Evolutionary conservation across 2,329 filamentous ascomycete species (phyloP).

Genomic region (Stachybotrys echinatus): DNA sequence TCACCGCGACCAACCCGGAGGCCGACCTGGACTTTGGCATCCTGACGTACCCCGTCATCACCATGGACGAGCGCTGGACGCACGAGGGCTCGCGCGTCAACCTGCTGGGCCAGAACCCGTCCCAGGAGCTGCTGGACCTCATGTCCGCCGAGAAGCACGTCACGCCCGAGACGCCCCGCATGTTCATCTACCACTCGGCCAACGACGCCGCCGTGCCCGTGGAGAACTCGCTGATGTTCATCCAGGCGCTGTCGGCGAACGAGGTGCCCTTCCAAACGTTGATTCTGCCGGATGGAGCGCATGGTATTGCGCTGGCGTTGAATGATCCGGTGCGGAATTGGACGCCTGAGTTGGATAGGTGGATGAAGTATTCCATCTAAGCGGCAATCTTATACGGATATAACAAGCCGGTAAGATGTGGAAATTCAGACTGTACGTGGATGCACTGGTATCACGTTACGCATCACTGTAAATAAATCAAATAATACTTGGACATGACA

Average conservation of each 20-base stretch:
- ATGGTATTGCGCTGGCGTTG: conserved; percentile 19
- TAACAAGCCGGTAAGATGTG: too few species aligned
- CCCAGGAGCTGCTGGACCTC: conserved; percentile 7
- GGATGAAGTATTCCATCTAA: conserved; percentile 15
- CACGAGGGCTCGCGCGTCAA: conserved; percentile 13
- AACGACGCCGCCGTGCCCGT: conserved; percentile 19
- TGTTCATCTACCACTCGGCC: conserved; percentile 27
- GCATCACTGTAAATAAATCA: too few species aligned
- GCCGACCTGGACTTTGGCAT: conserved; percentile 14
- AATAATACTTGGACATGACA: too few species aligned
- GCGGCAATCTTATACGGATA: too few species aligned
- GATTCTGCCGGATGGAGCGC: conserved; percentile 20
- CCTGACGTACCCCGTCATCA: conserved; percentile 15
- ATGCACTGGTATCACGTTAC: too few species aligned
- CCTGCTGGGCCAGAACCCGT: conserved; percentile 11
- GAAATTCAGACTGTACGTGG: too few species aligned
- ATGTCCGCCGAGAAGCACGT: conserved; percentile 20
- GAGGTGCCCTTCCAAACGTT: conserved; percentile 15
- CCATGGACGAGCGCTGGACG: conserved; percentile 10
- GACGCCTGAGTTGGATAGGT: conserved; percentile 20
- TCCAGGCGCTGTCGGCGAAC: conserved; percentile 15
- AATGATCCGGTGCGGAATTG: conserved; percentile 15
- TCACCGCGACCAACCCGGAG: conserved; percentile 12
- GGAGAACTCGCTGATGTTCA: conserved; percentile 19
- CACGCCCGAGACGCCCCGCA: conserved; percentile 18